These are phyloP conservation scores for Solanum hybrid DNA, from an alignment of 305 asterid species.

Conservation along the genomic window DNA sequence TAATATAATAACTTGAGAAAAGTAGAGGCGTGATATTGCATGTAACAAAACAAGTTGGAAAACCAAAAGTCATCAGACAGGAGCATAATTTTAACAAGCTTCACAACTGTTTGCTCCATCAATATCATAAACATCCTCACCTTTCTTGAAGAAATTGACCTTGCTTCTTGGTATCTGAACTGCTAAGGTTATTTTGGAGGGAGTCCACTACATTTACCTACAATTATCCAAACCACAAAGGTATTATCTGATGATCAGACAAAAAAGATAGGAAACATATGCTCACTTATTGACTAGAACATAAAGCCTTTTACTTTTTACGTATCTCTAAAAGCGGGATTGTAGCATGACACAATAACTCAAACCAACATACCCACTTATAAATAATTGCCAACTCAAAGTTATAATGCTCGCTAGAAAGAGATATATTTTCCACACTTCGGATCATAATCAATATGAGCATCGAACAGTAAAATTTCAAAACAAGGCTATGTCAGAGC, in stretches of 20 bases:
- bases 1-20: background rate
- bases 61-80: background rate
- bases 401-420: background rate
- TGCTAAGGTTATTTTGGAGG: conserved; percentile 17
- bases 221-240: conserved; percentile 14
- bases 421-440: background rate
- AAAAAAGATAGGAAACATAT: background rate
- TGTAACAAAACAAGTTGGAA: conserved; percentile 1
- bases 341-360: background rate
- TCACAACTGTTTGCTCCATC: conserved; percentile 7
- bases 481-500: background rate
- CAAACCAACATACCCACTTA: background rate
- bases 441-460: background rate
- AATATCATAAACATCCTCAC: conserved; percentile 33
- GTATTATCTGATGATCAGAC: background rate
- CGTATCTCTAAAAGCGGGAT: background rate
- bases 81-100: conserved; percentile 7
- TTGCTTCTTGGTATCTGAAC: conserved; percentile 36
- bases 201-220: conserved; percentile 41
- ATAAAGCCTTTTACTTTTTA: background rate
- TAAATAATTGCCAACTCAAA: background rate
- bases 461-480: background rate
- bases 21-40: background rate
- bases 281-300: background rate
- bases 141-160: conserved; percentile 48